Evolutionary conservation across 2,329 filamentous ascomycete species (phyloP).

Genomic region (Penicillium sp.): DNA sequence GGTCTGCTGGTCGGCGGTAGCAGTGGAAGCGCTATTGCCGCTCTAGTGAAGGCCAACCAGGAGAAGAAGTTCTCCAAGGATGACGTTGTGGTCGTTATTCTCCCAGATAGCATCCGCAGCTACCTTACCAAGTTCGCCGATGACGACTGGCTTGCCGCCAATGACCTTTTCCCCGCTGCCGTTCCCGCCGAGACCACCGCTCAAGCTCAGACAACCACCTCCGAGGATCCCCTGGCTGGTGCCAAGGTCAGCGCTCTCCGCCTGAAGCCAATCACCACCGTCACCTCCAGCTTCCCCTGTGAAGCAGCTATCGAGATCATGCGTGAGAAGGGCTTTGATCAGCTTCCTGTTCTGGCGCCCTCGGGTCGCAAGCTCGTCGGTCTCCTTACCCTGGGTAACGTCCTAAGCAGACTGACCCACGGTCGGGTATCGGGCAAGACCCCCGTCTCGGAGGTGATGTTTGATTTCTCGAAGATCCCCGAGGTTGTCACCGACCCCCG

Average conservation of each 20-base stretch:
- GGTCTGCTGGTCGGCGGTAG: constrained; percentile 91
- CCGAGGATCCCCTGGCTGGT: constrained; percentile 69
- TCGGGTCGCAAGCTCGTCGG: constrained; percentile 76
- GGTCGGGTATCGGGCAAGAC: constrained; percentile 74
- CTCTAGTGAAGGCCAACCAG: constrained; percentile 72
- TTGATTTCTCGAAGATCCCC: constrained; percentile 83
- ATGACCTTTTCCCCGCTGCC: constrained; percentile 75
- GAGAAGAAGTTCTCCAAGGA: constrained; percentile 76
- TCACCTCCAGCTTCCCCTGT: constrained; percentile 70
- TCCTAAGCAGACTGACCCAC: constrained; percentile 84
- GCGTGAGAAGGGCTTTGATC: constrained; percentile 97
- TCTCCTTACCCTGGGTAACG: constrained; percentile 90
- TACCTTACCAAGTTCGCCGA: constrained; percentile 98
- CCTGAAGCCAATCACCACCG: constrained; percentile 89
- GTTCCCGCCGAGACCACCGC: constrained; percentile 47
- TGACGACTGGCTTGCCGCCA: constrained; percentile 97
- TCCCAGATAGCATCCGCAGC: constrained; percentile 94
- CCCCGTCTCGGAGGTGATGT: constrained; percentile 88
- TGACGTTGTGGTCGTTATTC: constrained; percentile 84
- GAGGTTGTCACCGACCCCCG: constrained; percentile 90
- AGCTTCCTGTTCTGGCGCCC: constrained; percentile 81
- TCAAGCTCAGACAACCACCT: constrained; percentile 35
- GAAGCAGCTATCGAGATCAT: constrained; percentile 93
- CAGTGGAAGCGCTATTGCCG: constrained; percentile 87
- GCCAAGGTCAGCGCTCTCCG: constrained; percentile 81